These are phyloP conservation scores for Pochonia chlamydosporia DNA, from an alignment of 2,329 filamentous ascomycete species.

Conservation along the genomic window DNA sequence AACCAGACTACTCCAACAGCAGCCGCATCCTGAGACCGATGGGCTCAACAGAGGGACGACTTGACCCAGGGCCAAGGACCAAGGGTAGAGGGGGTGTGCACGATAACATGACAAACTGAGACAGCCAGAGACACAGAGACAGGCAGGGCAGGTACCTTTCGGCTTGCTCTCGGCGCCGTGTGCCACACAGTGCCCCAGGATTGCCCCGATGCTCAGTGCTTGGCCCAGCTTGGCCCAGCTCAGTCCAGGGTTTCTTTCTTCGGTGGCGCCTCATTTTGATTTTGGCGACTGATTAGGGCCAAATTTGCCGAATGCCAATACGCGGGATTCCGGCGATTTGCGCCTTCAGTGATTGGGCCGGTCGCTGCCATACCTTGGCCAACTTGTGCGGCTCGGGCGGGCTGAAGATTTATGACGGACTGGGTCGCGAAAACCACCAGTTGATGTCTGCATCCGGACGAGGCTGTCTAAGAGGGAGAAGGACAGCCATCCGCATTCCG, in stretches of 20 bases:
- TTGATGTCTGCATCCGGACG: too few relatives aligned
- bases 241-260: not conserved
- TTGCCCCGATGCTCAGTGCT: not conserved
- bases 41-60: not conserved
- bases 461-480: too few relatives aligned
- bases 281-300: not conserved
- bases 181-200: constrained; percentile 9
- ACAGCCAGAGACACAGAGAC: not conserved
- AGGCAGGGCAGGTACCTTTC: constrained; percentile 1
- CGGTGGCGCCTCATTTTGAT: constrained; percentile 2
- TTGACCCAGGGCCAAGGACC: not conserved
- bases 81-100: constrained; percentile 4
- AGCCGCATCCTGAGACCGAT: constrained; percentile 1
- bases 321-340: constrained; percentile 2
- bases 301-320: not conserved
- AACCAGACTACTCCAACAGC: too few relatives aligned
- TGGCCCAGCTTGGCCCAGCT: not conserved
- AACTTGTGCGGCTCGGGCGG: too few relatives aligned
- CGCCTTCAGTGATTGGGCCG: not conserved
- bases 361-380: too few relatives aligned
- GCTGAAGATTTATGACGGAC: too few relatives aligned
- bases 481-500: too few relatives aligned
- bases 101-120: not conserved
- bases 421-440: too few relatives aligned
- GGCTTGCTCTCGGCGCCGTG: constrained; percentile 8